phyloP scores from a whole-genome alignment of 2,329 filamentous ascomycete genomes.

The Aspergillus quadrilineatus region DNA sequence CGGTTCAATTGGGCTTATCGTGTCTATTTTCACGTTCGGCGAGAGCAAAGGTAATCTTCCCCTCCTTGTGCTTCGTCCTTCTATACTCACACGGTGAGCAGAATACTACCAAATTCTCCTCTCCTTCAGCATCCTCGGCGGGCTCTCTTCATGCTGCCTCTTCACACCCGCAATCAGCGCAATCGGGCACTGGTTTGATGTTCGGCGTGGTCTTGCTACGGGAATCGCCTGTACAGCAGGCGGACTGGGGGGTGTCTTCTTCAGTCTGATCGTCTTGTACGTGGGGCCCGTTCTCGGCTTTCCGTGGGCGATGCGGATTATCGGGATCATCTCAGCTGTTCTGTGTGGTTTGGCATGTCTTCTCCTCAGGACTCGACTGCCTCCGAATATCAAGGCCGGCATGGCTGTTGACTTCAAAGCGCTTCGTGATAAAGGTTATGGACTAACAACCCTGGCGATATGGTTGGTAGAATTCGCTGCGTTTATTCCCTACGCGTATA shows the following conservation, averaged over 20 bases:
- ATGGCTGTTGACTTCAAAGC: conserved; percentile 22
- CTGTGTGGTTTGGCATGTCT: conserved; percentile 23
- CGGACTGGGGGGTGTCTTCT: conserved; percentile 36
- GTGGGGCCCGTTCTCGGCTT: conserved; percentile 31
- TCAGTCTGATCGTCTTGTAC: conserved; percentile 34
- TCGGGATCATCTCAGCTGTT: conserved; percentile 24
- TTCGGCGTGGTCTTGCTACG: conserved; percentile 33
- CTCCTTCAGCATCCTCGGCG: conserved; percentile 35
- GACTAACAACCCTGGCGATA: conserved; percentile 27
- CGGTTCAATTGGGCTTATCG: conserved; percentile 20
- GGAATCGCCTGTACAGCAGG: conserved; percentile 37
- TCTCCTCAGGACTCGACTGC: conserved; percentile 23
- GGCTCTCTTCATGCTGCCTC: conserved; percentile 29
- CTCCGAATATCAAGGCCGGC: conserved; percentile 19
- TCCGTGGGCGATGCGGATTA: conserved; percentile 32
- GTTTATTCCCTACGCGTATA: conserved; percentile 36
- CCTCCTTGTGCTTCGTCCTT: too few relatives aligned
- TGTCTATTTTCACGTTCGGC: conserved; percentile 31
- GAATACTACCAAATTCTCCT: conserved; percentile 40
- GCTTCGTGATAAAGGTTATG: conserved; percentile 24
- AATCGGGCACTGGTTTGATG: conserved; percentile 38
- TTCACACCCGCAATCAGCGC: conserved; percentile 32
- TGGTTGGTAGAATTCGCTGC: conserved; percentile 35
- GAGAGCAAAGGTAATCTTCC: too few relatives aligned
- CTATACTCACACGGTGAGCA: not conserved